Conservation (phyloP, 2,329 filamentous ascomycete genomes). For the Penicillium hordei region DNA sequence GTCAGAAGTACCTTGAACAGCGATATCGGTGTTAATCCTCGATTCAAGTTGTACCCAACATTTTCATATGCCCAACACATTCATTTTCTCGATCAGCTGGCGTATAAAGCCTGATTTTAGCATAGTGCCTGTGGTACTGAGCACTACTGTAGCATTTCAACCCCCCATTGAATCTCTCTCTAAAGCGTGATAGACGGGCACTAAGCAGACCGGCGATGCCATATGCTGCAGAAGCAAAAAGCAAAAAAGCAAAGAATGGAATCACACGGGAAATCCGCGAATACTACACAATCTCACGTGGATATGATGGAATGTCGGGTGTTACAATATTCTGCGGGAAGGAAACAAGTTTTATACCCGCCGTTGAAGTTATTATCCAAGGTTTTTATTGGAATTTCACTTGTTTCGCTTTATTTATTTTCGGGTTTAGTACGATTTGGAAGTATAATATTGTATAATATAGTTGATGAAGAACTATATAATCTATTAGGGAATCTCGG, state of each 20-base stretch:
- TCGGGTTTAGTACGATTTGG: not conserved
- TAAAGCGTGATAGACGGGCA: not conserved
- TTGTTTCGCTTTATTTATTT: not conserved
- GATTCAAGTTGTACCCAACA: not conserved
- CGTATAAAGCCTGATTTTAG: not conserved
- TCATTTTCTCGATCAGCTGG: not conserved
- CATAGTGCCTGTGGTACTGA: not conserved
- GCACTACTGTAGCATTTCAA: conserved; percentile 6
- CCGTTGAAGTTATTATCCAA: not conserved
- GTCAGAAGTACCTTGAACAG: not conserved
- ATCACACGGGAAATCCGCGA: not conserved
- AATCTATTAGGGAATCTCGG: not conserved
- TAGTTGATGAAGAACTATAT: not conserved
- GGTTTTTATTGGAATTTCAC: not conserved
- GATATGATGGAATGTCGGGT: not conserved
- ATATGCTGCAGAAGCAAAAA: not conserved
- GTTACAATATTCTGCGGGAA: not conserved
- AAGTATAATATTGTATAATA: not conserved
- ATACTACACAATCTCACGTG: conserved; percentile 3
- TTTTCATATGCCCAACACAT: not conserved
- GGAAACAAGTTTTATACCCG: conserved; percentile 1
- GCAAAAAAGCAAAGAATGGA: not conserved
- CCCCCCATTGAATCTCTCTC: not conserved
- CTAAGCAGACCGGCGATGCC: not conserved
- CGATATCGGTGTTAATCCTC: not conserved